phyloP scores from a whole-genome alignment of 306 rosid species.

The Comarum palustre region DNA sequence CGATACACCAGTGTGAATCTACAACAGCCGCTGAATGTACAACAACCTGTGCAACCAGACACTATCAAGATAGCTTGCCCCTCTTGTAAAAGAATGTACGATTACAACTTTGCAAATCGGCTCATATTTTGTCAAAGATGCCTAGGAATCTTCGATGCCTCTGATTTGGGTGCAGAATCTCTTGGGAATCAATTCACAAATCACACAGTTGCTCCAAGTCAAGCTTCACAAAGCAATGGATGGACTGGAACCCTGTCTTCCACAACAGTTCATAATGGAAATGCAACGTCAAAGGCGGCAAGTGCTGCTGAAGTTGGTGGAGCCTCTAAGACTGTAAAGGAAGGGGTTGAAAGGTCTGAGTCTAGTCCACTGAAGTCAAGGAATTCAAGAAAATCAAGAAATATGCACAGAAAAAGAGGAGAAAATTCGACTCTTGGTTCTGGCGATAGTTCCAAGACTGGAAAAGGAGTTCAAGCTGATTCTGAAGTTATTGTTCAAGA shows the following conservation, averaged over 20 bases:
- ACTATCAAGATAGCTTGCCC: conserved; percentile 74
- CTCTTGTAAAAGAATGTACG: conserved; percentile 50
- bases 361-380: conserved; percentile 37
- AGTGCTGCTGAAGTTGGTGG: conserved; percentile 29
- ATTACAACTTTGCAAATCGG: conserved; percentile 41
- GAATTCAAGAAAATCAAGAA: conserved; percentile 31
- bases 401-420: conserved; percentile 46
- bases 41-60: conserved; percentile 27
- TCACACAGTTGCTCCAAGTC: conserved; percentile 34
- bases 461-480: conserved; percentile 19
- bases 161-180: conserved; percentile 41
- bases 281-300: conserved; percentile 28
- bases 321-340: conserved; percentile 32
- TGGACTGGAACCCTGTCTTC: conserved; percentile 20
- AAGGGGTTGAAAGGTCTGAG: conserved; percentile 33
- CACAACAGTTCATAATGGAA: conserved; percentile 13
- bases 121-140: conserved; percentile 58
- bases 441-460: conserved; percentile 30
- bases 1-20: conserved; percentile 29
- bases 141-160: conserved; percentile 43
- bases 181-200: conserved; percentile 26
- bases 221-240: conserved; percentile 28
- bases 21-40: conserved; percentile 28
- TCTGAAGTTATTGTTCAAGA: conserved; percentile 26
- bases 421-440: conserved; percentile 38